Evolutionary conservation across 108 stramenopile species (phyloP).

Genomic region (Parmales sp.): DNA sequence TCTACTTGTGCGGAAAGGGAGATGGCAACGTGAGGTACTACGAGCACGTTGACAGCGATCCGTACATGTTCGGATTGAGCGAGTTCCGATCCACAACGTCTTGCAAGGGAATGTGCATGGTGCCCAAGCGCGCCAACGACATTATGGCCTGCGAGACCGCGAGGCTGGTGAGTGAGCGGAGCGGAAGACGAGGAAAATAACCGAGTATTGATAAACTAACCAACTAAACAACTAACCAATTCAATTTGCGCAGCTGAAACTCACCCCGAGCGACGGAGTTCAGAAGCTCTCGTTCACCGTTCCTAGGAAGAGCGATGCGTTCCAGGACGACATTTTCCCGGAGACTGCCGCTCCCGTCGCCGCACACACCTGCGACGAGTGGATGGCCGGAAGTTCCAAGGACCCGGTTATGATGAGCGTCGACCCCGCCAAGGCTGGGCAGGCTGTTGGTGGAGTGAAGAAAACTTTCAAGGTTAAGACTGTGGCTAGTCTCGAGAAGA

Average conservation of each 20-base stretch:
- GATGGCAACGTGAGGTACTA: conserved; percentile 95
- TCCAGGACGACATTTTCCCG: conserved; percentile 97
- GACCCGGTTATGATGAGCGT: conserved; percentile 65
- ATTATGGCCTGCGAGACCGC: conserved; percentile 89
- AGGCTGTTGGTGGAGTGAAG: conserved; percentile 21
- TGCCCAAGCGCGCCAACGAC: conserved; percentile 91
- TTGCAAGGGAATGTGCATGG: conserved; percentile 89
- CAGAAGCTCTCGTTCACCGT: conserved; percentile 87
- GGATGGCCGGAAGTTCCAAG: conserved; percentile 79
- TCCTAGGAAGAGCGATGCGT: conserved; percentile 94
- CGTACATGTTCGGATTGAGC: conserved; percentile 67
- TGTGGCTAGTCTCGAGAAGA: conserved; percentile 44
- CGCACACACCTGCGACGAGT: conserved; percentile 84
- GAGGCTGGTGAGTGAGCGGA: too few relatives aligned
- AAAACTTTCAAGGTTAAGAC: conserved; percentile 43
- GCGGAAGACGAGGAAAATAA: too few relatives aligned
- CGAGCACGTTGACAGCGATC: conserved; percentile 84
- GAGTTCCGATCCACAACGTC: conserved; percentile 86
- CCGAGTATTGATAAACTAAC: too few relatives aligned
- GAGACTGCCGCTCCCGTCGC: conserved; percentile 63
- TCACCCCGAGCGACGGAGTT: conserved; percentile 76
- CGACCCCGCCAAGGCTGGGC: conserved; percentile 48
- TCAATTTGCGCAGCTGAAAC: too few relatives aligned
- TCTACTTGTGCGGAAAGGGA: conserved; percentile 97
- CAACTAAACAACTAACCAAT: too few relatives aligned